phyloP scores from a whole-genome alignment of 2,329 filamentous ascomycete genomes.

The Hymenoscyphus infarciens region DNA sequence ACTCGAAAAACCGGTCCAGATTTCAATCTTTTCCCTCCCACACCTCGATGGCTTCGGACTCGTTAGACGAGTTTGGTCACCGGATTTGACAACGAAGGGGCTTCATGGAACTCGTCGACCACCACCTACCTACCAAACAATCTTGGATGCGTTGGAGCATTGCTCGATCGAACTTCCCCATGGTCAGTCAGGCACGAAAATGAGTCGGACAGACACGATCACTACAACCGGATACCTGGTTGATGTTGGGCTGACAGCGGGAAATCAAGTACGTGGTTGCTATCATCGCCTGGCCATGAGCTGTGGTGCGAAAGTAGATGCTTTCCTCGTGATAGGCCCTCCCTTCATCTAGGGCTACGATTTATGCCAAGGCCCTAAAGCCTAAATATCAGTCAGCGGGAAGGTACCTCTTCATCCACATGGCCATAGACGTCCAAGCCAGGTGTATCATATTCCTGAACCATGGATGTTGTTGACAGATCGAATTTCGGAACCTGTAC shows the following conservation, averaged over 20 bases:
- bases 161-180: neutral
- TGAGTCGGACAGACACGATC: neutral
- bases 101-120: neutral
- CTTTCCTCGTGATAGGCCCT: neutral
- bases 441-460: neutral
- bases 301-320: neutral
- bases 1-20: too few relatives aligned
- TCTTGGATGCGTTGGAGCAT: neutral
- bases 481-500: neutral
- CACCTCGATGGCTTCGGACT: neutral
- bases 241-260: neutral
- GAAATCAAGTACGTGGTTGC: neutral
- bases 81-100: neutral
- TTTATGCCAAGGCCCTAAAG: neutral
- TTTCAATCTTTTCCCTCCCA: neutral
- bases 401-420: neutral
- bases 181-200: neutral
- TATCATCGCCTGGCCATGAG: neutral
- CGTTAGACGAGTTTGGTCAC: neutral
- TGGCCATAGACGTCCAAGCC: neutral
- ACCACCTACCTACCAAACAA: neutral
- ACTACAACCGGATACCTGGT: conserved; percentile 1
- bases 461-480: neutral
- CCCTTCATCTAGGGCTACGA: neutral
- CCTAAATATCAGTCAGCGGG: neutral